phyloP scores from a whole-genome alignment of 2,329 filamentous ascomycete genomes.

The Chalara sp. region DNA sequence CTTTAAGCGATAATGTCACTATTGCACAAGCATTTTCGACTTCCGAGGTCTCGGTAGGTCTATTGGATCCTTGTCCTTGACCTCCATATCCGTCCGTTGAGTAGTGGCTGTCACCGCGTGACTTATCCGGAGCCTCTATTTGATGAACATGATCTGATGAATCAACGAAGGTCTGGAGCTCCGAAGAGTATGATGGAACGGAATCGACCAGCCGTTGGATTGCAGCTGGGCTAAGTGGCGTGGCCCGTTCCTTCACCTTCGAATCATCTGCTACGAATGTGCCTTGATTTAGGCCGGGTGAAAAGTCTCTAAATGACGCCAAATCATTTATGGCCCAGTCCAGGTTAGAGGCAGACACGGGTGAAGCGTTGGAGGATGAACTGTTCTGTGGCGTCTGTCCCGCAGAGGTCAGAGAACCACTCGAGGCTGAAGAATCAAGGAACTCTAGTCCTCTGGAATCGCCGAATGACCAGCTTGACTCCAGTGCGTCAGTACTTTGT shows the following conservation, averaged over 20 bases:
- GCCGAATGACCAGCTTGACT: background rate
- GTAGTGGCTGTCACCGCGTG: background rate
- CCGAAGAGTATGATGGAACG: background rate
- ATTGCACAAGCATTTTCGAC: background rate
- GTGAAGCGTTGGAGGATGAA: background rate
- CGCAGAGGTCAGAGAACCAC: background rate
- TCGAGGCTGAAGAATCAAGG: background rate
- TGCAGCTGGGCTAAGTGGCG: background rate
- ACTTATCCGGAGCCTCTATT: background rate
- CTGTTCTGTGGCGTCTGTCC: background rate
- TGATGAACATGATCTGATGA: background rate
- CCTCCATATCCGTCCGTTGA: background rate
- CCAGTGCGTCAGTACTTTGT: slow-evolving; percentile 5
- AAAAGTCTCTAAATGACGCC: background rate
- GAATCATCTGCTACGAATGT: background rate
- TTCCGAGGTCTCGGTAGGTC: background rate
- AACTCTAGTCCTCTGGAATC: slow-evolving; percentile 1
- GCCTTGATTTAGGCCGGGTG: background rate
- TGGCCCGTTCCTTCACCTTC: background rate
- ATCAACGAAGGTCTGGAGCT: background rate
- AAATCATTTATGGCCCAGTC: background rate
- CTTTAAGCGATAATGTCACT: background rate
- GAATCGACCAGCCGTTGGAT: background rate
- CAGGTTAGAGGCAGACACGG: background rate
- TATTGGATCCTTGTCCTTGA: background rate